Percentiles rank a stretch among this genome's conserved stretches.
Conservation (phyloP, 805 yeast genomes). For the Geotrichum ghanense region DNA sequence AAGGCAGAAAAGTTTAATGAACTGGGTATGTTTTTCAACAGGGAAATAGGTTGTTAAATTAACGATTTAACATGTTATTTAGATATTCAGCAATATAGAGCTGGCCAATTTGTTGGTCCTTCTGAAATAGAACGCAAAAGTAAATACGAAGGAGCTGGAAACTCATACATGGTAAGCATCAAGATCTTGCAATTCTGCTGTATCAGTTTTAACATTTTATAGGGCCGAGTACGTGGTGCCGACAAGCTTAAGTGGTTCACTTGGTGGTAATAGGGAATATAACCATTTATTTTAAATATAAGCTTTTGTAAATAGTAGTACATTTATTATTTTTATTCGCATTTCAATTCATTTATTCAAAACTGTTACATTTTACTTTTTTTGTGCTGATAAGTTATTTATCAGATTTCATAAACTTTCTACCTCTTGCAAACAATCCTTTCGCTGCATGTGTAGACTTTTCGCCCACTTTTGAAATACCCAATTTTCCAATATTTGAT, state of each 20-base stretch:
- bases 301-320: no score
- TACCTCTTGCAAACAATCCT: constrained; percentile 25
- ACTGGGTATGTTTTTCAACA: not conserved
- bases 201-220: not conserved
- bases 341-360: no score
- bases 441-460: constrained; percentile 22
- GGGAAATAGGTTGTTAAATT: no score
- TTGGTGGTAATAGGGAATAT: constrained; percentile 2
- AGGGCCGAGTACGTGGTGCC: constrained; percentile 17
- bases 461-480: constrained; percentile 22
- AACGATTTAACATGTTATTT: no score
- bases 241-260: constrained; percentile 2
- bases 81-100: constrained; percentile 14
- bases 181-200: not conserved
- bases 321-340: no score
- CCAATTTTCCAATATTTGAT: constrained; percentile 9
- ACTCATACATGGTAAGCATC: constrained; percentile 20
- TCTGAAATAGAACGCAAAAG: constrained; percentile 22
- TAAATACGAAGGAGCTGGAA: constrained; percentile 28
- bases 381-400: constrained; percentile 3
- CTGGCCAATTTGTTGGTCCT: constrained; percentile 25
- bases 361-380: no score
- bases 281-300: not conserved
- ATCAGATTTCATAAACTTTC: constrained; percentile 15
- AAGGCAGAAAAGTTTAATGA: constrained; percentile 3